These are phyloP conservation scores for Paraglomus brasilianum DNA, from an alignment of 192 early-diverging fungal genomes.

Conservation along the genomic window DNA sequence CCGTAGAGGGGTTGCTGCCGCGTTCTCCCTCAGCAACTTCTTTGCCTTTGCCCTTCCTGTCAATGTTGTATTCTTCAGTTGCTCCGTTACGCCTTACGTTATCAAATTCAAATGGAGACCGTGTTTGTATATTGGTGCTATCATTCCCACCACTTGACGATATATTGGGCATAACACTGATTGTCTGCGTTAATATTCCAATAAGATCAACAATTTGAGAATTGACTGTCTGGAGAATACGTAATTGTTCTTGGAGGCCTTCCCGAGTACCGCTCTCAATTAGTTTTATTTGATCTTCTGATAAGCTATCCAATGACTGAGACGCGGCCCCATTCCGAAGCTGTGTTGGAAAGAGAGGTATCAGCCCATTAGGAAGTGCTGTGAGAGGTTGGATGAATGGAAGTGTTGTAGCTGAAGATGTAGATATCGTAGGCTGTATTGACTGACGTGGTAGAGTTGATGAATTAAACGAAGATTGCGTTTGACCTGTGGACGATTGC, in stretches of 20 bases:
- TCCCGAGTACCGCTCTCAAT: slow-evolving; percentile 58
- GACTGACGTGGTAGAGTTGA: slow-evolving; percentile 22
- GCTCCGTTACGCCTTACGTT: too few species aligned
- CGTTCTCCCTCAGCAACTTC: too few species aligned
- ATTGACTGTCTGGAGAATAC: slow-evolving; percentile 61
- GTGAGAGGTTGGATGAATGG: slow-evolving; percentile 6
- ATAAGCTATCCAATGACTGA: slow-evolving; percentile 42
- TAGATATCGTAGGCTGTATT: slow-evolving; percentile 7
- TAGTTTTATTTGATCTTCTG: slow-evolving; percentile 57
- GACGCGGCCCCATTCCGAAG: slow-evolving; percentile 28
- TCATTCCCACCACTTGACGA: not conserved
- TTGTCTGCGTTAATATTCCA: slow-evolving; percentile 39
- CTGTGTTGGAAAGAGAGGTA: slow-evolving; percentile 40
- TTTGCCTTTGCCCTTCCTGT: too few species aligned
- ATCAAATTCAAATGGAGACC: too few species aligned
- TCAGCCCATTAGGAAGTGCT: slow-evolving; percentile 33
- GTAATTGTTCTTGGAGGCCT: slow-evolving; percentile 63
- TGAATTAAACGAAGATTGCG: slow-evolving; percentile 6
- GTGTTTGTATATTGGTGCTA: not conserved
- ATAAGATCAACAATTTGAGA: slow-evolving; percentile 56
- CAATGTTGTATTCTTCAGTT: too few species aligned
- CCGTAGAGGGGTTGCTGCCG: too few species aligned
- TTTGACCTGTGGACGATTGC: not conserved
- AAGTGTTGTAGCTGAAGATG: slow-evolving; percentile 7
- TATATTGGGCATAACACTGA: slow-evolving; percentile 40